Base-by-base conservation (phyloP, 1,139 yeast genomes). In the Ogataea hybrid region DNA sequence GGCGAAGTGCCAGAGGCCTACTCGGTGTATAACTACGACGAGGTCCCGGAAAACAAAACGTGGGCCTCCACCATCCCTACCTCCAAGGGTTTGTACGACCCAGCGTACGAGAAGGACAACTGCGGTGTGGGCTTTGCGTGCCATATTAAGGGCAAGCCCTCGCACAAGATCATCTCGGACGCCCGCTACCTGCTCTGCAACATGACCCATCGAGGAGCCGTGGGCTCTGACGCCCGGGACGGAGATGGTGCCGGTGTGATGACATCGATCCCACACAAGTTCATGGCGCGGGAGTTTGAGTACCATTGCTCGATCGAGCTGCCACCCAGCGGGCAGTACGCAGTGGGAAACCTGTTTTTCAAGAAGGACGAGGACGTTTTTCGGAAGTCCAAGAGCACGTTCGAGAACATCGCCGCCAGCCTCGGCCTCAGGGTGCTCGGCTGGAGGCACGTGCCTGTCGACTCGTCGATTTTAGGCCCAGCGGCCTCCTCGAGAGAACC, bases 211-310 rank as follows among this genome's bases (percentile, higher is more conserved):
- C 80, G 98, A 70, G 98, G 98, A 62, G 98, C 98, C 37, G 97
- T 90, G 50, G 86, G 88, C 25, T 81, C 95, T 35, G 96, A 89
- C 62, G 95, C 97, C 22, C 80, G 90, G 58, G 97, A 92, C 62
- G 98, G 98, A 67, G 98, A 92, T 64, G 98, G 98, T 68, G 98
- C 98, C 32, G 98, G 98, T 64, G 89, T 92, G 49, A 79, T 92
- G 77, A 79, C 94, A 40, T 84, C 96, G 32, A 81, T 92, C 51
- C 97, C 97, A 32, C 96, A 90, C 68, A 81, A 76, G 53, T 87
- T 92, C 64, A 80, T 92, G 70, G 67, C 68, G 49, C 79, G 92
- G 63, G 97, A 92, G 68, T 90, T 90, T 65, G 63, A 59, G 18
- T 63, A 73, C 56, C 78, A 77, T 60, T 76, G 79, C 59, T 71